These are phyloP conservation scores for Xylaria sp. DNA, from an alignment of 2,329 filamentous ascomycete genomes.

Conservation along the genomic window DNA sequence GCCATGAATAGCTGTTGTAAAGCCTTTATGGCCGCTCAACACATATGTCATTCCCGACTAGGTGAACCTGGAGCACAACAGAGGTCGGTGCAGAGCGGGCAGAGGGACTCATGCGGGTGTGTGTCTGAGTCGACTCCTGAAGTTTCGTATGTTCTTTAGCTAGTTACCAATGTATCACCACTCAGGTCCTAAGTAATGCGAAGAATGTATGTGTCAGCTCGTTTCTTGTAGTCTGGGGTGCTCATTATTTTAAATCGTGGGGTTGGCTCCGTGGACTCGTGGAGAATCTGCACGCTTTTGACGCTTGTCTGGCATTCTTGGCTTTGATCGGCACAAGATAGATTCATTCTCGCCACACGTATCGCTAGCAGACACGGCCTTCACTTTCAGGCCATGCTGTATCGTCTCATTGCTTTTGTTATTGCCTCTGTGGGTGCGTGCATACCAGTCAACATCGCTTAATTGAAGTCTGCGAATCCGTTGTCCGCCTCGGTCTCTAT, in stretches of 20 bases:
- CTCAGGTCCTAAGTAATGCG: conserved; percentile 27
- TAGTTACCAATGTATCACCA: conserved; percentile 2
- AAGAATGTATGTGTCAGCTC: conserved; percentile 25
- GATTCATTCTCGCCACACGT: conserved; percentile 22
- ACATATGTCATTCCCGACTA: not conserved
- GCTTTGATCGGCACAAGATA: conserved; percentile 28
- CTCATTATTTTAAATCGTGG: not conserved
- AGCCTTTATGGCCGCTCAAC: conserved; percentile 2
- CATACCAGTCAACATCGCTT: conserved; percentile 97
- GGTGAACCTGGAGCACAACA: not conserved
- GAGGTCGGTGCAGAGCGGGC: not conserved
- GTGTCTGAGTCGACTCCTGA: conserved; percentile 5
- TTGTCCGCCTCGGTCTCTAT: conserved; percentile 73
- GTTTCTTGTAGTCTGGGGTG: not conserved
- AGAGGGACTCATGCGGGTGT: not conserved
- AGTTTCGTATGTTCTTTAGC: conserved; percentile 16
- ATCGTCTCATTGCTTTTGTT: conserved; percentile 6
- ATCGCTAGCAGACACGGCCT: conserved; percentile 18
- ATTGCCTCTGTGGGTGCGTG: conserved; percentile 34
- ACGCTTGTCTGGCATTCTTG: conserved; percentile 36
- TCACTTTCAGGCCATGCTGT: conserved; percentile 21
- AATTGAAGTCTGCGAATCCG: conserved; percentile 89
- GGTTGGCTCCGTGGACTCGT: conserved; percentile 13
- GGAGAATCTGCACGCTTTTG: conserved; percentile 29
- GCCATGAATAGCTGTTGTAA: conserved; percentile 5